Conservation (phyloP, 1,139 yeast genomes). For the Candida tropicalis region DNA sequence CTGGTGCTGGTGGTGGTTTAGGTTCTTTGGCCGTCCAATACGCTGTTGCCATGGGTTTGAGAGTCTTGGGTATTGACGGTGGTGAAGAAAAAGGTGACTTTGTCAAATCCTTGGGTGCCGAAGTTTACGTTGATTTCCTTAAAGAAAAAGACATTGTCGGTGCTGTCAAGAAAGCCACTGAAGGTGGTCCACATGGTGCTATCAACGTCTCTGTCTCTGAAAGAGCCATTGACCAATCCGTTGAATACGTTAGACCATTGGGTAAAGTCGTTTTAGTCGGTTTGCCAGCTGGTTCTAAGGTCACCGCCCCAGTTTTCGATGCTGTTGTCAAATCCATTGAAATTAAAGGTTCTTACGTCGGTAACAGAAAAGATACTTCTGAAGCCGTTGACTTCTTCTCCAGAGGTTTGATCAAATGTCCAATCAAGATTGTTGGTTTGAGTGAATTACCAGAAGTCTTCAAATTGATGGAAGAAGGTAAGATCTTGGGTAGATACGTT, state of each 20-base stretch:
- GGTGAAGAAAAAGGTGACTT: constrained; percentile 67
- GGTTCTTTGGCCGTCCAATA: constrained; percentile 77
- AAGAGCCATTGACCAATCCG: constrained; percentile 64
- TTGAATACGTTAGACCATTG: constrained; percentile 63
- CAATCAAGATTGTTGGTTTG: constrained; percentile 70
- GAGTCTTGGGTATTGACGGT: constrained; percentile 77
- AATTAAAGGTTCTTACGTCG: constrained; percentile 75
- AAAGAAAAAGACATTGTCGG: constrained; percentile 56
- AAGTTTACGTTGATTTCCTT: constrained; percentile 65
- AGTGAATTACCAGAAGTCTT: constrained; percentile 64
- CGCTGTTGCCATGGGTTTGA: constrained; percentile 73
- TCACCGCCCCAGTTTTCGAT: constrained; percentile 62
- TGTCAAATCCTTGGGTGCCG: constrained; percentile 64
- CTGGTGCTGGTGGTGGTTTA: constrained; percentile 82
- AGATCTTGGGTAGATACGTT: constrained; percentile 76
- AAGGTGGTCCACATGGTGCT: constrained; percentile 80
- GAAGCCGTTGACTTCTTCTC: constrained; percentile 75
- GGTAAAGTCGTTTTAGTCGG: constrained; percentile 78
- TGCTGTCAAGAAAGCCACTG: constrained; percentile 60
- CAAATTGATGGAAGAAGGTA: constrained; percentile 70
- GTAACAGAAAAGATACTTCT: constrained; percentile 78
- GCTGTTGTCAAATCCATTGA: constrained; percentile 66
- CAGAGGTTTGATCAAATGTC: constrained; percentile 70
- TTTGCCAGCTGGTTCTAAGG: constrained; percentile 72
- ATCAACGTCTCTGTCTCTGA: constrained; percentile 75